Conservation (phyloP, 441 rosid genomes). For the Raphanus hybrid region DNA sequence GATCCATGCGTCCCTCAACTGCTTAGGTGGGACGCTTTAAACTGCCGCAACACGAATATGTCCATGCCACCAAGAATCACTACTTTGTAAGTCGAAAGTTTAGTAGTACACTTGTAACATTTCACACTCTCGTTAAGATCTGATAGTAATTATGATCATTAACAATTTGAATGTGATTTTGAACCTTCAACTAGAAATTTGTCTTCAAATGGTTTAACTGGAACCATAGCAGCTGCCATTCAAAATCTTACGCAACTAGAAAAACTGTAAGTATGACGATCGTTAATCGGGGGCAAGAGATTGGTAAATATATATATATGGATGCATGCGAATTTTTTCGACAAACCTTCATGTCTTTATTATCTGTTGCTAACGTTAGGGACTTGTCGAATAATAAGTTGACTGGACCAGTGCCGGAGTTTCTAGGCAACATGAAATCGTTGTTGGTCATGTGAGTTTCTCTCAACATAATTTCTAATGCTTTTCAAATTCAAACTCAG, state of each 20-base stretch:
- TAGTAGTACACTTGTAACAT: too few relatives aligned
- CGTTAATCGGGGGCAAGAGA: too few relatives aligned
- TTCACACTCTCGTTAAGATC: too few relatives aligned
- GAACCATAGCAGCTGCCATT: slow-evolving; percentile 3
- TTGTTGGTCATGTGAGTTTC: slow-evolving; percentile 18
- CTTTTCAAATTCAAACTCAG: not conserved
- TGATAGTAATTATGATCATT: too few relatives aligned
- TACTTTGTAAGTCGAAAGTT: not conserved
- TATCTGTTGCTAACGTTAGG: not conserved
- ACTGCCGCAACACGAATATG: not conserved
- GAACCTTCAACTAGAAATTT: not conserved
- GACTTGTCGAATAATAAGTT: slow-evolving; percentile 16
- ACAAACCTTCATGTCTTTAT: not conserved
- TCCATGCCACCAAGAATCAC: slow-evolving; percentile 2
- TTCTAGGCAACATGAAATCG: slow-evolving; percentile 6
- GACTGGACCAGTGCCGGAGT: slow-evolving; percentile 8
- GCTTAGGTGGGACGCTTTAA: slow-evolving; percentile 2
- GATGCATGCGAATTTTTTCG: too few relatives aligned
- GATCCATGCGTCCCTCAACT: slow-evolving; percentile 23
- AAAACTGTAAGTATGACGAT: slow-evolving; percentile 17
- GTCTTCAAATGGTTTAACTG: slow-evolving; percentile 19
- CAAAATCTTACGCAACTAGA: slow-evolving; percentile 4
- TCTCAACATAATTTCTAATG: not conserved
- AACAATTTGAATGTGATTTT: not conserved
- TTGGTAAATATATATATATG: not conserved